A percentile compares a stretch with the other conserved stretches of the same genome.
phyloP scores from a whole-genome alignment of 352 stramenopile genomes.

The Phytophthora lateralis region DNA sequence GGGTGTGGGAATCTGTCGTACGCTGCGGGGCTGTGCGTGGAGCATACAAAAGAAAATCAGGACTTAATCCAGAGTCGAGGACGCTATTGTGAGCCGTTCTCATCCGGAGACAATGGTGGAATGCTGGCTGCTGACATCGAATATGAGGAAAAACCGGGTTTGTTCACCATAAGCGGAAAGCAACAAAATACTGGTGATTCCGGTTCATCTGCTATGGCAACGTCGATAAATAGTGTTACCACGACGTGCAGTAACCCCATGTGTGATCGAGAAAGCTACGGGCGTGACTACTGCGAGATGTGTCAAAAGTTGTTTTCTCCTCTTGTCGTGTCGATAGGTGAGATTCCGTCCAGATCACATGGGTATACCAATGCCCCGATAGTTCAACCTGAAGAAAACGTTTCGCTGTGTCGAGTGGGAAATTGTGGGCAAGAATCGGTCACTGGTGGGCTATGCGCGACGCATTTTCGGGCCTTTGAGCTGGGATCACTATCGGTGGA shows the following conservation, averaged over 20 bases:
- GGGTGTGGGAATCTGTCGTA: slow-evolving; percentile 57
- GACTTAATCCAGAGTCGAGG: slow-evolving; percentile 12
- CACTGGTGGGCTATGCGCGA: slow-evolving; percentile 48
- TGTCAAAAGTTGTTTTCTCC: slow-evolving; percentile 69
- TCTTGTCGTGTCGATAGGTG: slow-evolving; percentile 49
- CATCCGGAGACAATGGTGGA: slow-evolving; percentile 4
- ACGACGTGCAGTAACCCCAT: slow-evolving; percentile 64
- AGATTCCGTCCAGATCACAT: slow-evolving; percentile 16
- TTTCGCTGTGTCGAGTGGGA: slow-evolving; percentile 47
- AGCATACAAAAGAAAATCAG: slow-evolving; percentile 54
- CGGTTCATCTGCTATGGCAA: slow-evolving; percentile 19
- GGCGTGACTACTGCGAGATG: slow-evolving; percentile 60
- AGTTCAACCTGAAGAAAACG: slow-evolving; percentile 18
- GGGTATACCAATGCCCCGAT: slow-evolving; percentile 26
- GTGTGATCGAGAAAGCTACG: slow-evolving; percentile 58
- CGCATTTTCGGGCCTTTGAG: slow-evolving; percentile 58
- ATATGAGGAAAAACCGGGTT: slow-evolving; percentile 36
- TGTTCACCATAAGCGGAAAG: slow-evolving; percentile 32
- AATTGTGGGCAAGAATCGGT: slow-evolving; percentile 36
- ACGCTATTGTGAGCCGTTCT: slow-evolving; percentile 19
- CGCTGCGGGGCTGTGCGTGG: slow-evolving; percentile 50
- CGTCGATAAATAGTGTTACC: slow-evolving; percentile 8
- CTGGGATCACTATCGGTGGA: slow-evolving; percentile 61
- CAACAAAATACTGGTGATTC: slow-evolving; percentile 10
- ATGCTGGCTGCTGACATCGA: slow-evolving; percentile 20